Base-by-base conservation (phyloP, 345 rosid genomes). In the Erysimum cheiranthoides region DNA sequence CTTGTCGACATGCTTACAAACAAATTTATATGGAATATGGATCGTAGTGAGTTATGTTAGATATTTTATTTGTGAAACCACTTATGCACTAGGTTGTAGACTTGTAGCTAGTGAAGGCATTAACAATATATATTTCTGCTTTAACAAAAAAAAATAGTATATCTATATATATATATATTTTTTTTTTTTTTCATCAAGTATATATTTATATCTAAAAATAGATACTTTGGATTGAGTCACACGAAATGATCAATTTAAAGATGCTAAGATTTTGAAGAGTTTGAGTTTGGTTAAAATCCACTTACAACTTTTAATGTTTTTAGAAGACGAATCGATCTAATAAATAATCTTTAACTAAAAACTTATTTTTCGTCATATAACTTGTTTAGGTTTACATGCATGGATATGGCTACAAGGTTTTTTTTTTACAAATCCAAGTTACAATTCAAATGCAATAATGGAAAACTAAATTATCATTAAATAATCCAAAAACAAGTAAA, bases 1-100 rank as follows among this genome's bases (percentile, higher is more conserved):
- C 61, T 68, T 50, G 79, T 75, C 79, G 79, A 75, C 79, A 75
- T 75, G 38, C 61, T 75, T 30, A 67, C 34, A 43, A 57, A 45
- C 0, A 9, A 17, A 8, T 60, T 35, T n/a, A n/a, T n/a, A n/a
- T n/a, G n/a, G n/a, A n/a, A n/a, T 30, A 45, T 45, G 18, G 56
- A 46, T 57, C 7, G n/a, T 45, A 13, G 42, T 73, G 70, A 62
- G 51, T 39, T 30, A 38, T 36, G 10, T 18, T 34, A 71, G 6
- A 0, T 32, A 18, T 58, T 51, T 13, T 14, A 9, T 38, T 50
- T 25, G 61, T 52, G 14, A 25, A 13, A 10, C 0, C 34, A 52
- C 34, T 52, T 14, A 25, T 51, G 2, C 35, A 21, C 3, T 51
- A 21, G 5, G 30, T 13, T 2, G 1, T 61, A 61, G 32, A 3